Base-by-base conservation (phyloP, 208 protist species). In the Leishmania braziliensis region DNA sequence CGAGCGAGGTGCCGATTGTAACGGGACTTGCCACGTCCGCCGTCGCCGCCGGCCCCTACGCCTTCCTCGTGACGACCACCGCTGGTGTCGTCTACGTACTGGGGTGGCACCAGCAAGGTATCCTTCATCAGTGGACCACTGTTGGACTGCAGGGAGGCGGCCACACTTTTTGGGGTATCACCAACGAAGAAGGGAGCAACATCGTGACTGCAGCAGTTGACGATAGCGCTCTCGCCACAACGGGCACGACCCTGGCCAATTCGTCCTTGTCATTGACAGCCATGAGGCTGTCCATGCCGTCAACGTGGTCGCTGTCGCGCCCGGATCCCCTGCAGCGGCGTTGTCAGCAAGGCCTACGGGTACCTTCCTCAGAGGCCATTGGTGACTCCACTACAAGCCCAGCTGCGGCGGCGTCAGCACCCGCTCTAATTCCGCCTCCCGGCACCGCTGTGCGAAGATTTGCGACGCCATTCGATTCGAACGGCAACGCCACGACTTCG, bases 61-160 rank as follows among this genome's bases (percentile, higher is more conserved):
- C 87, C 33, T 93, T 95, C 58, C 77, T 94, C 0, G 89, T 92
- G 43, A 89, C 86, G 60, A 95, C 92, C 18, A 93, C 89, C 0
- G 81, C 89, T 3, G 92, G 92, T 58, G 83, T 89, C 51, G 88
- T 94, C 43, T 92, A 89, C 70, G 86, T 93, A 16, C 71, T 95
- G 46, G 90, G 90, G 65, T 95, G 92, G 92, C 81, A 80, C 54
- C 54, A 72, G 33, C 82, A 92, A 50, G 76, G 78, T 39, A 62
- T 95, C 46, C 77, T 95, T 62, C 89, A 93, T 54, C 83, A 82
- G 18, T 93, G 85, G 86, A 92, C 79, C n/a, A 87, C 79, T 18
- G 78, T 77, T 5, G 77, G 79, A 14, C 77, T 91, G 53, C 85
- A 85, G 66, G 75, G 66, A 51, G 51, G 70, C 23, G 43, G 71